These are phyloP conservation scores for Ormosia semicastrata DNA, from an alignment of 306 rosid species.

Conservation along the genomic window DNA sequence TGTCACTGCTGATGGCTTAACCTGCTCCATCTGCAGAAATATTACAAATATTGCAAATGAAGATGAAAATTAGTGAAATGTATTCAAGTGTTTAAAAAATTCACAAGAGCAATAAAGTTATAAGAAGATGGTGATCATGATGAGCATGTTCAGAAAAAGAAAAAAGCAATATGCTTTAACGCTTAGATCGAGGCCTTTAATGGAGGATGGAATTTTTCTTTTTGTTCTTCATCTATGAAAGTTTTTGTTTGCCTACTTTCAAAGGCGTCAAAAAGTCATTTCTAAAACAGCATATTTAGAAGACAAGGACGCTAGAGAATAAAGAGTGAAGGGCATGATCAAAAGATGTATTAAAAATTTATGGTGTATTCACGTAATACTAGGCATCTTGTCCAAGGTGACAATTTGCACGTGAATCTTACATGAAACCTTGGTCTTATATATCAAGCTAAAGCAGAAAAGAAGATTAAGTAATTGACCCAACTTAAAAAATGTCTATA, in stretches of 20 bases:
- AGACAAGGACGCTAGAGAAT: constrained; percentile 20
- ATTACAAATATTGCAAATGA: constrained; percentile 13
- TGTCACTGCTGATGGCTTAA: constrained; percentile 56
- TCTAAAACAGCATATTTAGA: constrained; percentile 14
- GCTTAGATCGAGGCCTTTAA: constrained; percentile 58
- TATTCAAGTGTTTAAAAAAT: neutral
- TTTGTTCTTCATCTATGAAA: constrained; percentile 27
- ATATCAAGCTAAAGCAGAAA: neutral
- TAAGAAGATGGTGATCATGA: constrained; percentile 36
- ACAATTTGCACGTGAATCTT: neutral
- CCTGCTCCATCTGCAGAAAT: constrained; percentile 68
- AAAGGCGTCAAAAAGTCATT: constrained; percentile 22
- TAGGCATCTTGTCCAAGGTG: constrained; percentile 20
- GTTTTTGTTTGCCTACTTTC: constrained; percentile 29
- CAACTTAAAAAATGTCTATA: neutral
- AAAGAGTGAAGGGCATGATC: constrained; percentile 28
- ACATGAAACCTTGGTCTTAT: neutral
- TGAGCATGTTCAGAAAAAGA: constrained; percentile 47
- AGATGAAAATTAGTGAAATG: neutral
- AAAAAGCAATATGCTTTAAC: constrained; percentile 63
- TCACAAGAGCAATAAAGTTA: constrained; percentile 33
- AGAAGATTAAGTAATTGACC: neutral
- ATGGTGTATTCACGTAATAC: neutral
- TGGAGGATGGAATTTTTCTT: constrained; percentile 37
- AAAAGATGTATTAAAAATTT: constrained; percentile 29